Percentiles rank a stretch among this genome's conserved stretches.
These are phyloP conservation scores for Solanum chacoense DNA, from an alignment of 305 asterid genomes.

Conservation along the genomic window DNA sequence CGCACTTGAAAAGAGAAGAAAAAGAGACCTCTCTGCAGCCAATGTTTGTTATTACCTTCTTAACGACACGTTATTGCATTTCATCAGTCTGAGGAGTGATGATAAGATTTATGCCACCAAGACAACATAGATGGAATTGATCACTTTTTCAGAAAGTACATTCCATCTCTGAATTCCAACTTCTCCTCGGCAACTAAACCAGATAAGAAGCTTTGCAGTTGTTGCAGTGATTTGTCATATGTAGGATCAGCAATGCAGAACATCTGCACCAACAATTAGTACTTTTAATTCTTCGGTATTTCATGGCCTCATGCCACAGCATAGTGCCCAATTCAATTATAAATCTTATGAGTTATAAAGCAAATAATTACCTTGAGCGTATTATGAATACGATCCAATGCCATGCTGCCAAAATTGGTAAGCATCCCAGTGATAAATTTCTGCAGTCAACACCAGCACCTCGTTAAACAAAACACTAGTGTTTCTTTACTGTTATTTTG, in stretches of 20 bases:
- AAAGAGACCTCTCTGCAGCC: background rate
- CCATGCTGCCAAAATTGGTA: constrained; percentile 93
- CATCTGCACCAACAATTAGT: constrained; percentile 42
- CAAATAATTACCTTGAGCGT: constrained; percentile 62
- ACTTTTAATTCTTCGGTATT: background rate
- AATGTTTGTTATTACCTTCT: background rate
- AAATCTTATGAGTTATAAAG: background rate
- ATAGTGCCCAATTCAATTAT: background rate
- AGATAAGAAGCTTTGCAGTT: constrained; percentile 75
- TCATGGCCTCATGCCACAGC: background rate
- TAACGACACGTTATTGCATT: background rate
- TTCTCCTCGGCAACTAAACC: constrained; percentile 92
- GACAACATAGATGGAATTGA: background rate
- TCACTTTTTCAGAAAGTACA: constrained; percentile 67
- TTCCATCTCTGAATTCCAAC: constrained; percentile 65
- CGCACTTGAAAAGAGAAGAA: background rate
- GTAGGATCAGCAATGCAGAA: constrained; percentile 86
- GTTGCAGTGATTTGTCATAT: constrained; percentile 88
- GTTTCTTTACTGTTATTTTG: background rate
- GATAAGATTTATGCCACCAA: background rate
- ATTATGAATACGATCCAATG: constrained; percentile 90
- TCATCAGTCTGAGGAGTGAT: background rate
- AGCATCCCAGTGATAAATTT: constrained; percentile 92
- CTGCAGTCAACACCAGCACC: constrained; percentile 28
- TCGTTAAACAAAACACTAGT: background rate